These are phyloP conservation scores for Tripterygium wilfordii DNA, from an alignment of 177 flowering plant species.

Conservation along the genomic window DNA sequence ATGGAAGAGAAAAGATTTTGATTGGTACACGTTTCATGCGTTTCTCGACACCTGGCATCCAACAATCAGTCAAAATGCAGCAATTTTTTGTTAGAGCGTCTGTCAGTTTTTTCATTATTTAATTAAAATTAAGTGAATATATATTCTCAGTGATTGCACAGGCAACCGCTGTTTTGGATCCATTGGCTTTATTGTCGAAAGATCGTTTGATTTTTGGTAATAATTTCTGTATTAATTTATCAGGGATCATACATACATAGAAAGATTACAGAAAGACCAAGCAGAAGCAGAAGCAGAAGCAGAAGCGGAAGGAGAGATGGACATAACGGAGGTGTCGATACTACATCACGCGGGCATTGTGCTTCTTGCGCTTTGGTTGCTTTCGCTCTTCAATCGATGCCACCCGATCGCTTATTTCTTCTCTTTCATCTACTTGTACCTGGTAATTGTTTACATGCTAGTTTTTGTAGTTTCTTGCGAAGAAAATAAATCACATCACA, in stretches of 20 bases:
- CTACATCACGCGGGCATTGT: slow-evolving; percentile 30
- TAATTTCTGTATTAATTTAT: not conserved
- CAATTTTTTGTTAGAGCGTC: too few species aligned
- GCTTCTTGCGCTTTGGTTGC: slow-evolving; percentile 21
- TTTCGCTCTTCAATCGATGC: slow-evolving; percentile 17
- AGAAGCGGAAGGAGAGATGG: slow-evolving; percentile 9
- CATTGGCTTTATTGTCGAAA: not conserved
- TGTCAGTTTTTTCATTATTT: too few species aligned
- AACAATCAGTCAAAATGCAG: too few species aligned
- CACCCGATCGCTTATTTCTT: slow-evolving; percentile 36
- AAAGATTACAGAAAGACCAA: not conserved
- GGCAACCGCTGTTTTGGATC: too few species aligned
- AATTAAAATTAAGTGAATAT: too few species aligned
- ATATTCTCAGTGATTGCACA: too few species aligned
- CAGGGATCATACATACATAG: not conserved
- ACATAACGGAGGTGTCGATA: slow-evolving; percentile 15
- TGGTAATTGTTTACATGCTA: slow-evolving; percentile 27
- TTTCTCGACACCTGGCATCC: too few species aligned
- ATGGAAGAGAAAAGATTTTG: too few species aligned
- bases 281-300: not conserved
- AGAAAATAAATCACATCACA: not conserved
- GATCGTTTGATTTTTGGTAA: not conserved
- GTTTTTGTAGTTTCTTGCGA: not conserved
- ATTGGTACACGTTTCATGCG: too few species aligned
- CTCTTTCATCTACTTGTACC: slow-evolving; percentile 66